Conservation (phyloP, 2,329 filamentous ascomycete genomes). For the Fusarium brevicatenulatum region DNA sequence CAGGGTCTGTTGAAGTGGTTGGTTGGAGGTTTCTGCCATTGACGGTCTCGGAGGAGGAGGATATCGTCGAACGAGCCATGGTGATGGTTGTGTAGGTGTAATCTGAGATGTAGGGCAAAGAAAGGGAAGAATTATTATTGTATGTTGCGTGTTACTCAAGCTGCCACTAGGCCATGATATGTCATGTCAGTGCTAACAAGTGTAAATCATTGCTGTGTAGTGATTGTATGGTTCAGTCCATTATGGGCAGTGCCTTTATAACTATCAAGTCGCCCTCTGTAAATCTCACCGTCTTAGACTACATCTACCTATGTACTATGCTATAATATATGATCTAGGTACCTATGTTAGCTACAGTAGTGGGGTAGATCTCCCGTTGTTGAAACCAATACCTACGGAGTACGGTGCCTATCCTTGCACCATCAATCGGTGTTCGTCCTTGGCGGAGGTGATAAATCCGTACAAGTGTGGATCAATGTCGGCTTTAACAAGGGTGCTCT, state of each 20-base stretch:
- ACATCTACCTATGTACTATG: neutral
- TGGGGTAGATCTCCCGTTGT: neutral
- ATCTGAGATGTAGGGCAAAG: neutral
- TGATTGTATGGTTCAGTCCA: neutral
- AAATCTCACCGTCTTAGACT: neutral
- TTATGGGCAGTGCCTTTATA: neutral
- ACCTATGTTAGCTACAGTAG: neutral
- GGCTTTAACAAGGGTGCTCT: neutral
- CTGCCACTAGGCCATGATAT: neutral
- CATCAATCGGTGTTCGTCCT: conserved; percentile 1
- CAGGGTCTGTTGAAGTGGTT: conserved; percentile 6
- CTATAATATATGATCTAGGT: neutral
- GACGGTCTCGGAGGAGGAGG: conserved; percentile 43
- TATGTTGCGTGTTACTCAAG: neutral
- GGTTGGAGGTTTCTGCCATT: conserved; percentile 32
- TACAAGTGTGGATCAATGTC: neutral
- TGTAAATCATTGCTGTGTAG: neutral
- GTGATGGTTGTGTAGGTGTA: neutral
- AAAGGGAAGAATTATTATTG: neutral
- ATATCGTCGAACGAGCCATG: conserved; percentile 40
- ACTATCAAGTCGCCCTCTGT: neutral
- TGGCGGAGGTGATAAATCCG: neutral
- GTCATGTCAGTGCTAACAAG: neutral
- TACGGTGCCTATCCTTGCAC: neutral
- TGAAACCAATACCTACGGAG: neutral